Percentiles rank a stretch among this genome's conserved stretches.
Conservation (phyloP, 768 basidiomycete species). For the Cytidiella melzeri region DNA sequence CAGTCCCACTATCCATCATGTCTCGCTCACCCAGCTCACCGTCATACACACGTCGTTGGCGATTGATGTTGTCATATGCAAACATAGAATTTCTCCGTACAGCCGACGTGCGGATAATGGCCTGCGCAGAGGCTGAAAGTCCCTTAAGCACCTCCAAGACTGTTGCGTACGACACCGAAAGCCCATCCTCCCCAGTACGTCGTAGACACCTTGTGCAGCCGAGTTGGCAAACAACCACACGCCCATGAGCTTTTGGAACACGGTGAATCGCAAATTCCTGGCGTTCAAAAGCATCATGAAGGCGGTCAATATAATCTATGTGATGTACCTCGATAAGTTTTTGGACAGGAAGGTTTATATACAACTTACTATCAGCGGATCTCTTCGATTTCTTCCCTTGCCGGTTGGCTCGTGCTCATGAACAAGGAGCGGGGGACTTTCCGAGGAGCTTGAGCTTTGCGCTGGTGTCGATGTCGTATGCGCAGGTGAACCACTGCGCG, state of each 20-base stretch:
- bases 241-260: constrained; percentile 18
- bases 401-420: background rate
- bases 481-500: too few relatives aligned
- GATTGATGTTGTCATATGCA: constrained; percentile 22
- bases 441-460: too few relatives aligned
- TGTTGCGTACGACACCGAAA: constrained; percentile 16
- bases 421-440: background rate
- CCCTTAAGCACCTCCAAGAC: constrained; percentile 9
- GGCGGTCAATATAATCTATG: constrained; percentile 1
- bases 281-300: constrained; percentile 14
- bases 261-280: constrained; percentile 14
- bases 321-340: background rate
- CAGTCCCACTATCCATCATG: constrained; percentile 18
- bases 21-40: constrained; percentile 16
- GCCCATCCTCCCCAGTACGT: constrained; percentile 16
- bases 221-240: constrained; percentile 16
- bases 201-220: constrained; percentile 14
- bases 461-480: too few relatives aligned
- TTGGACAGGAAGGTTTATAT: background rate
- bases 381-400: background rate
- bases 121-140: constrained; percentile 11
- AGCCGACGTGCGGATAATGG: constrained; percentile 6
- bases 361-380: background rate
- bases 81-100: constrained; percentile 11
- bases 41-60: constrained; percentile 18